Evolutionary conservation across 1,139 yeast genomes (phyloP), one percentile per base, ranked within the genome.

Genomic region (Sugiyamaella paludigena): DNA sequence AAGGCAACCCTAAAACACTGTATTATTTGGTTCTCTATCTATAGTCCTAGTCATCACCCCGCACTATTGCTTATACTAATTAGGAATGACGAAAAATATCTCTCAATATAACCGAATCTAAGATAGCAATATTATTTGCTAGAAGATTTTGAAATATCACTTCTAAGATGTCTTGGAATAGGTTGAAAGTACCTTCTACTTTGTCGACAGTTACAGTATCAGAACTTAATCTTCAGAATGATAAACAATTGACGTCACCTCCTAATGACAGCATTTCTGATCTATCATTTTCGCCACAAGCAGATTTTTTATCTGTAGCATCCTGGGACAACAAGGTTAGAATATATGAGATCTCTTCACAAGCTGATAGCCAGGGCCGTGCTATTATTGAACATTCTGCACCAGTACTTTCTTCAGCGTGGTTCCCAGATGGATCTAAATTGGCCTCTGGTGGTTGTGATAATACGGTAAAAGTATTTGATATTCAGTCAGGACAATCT

Each of bases 241-340:
- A 89, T 65, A 80, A 86, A 51, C 76, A 80, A 12, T 74, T 91
- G 45, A 79, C 80, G 55, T 85, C 87, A 61, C 88, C 94, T 1
- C 97, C 98, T 10, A 95, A 87, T 55, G 98, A 92, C 64, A 83
- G 96, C 3, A 77, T 92, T 28, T 78, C 91, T 11, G 95, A 87
- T 59, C 68, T 92, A 50, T 75, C 89, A 16, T 92, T 92, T 68
- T 87, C 96, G n/a, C 88, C 98, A n/a, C 87, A 78, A 56, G 94
- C 86, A 26, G 96, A 94, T 59, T 67, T 84, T 51, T 70, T 80
- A 48, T 81, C 95, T 2, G 95, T 83, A 2, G 79, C 95, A 8
- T 84, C 95, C 35, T 92, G 98, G 98, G 99, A 92, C 69, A 87
- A 85, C 61, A 89, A 88, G 65, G 96, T 88, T 35, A 77, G 98